These are phyloP conservation scores for Ramaria rubella DNA, from an alignment of 768 basidiomycete species.

Conservation along the genomic window DNA sequence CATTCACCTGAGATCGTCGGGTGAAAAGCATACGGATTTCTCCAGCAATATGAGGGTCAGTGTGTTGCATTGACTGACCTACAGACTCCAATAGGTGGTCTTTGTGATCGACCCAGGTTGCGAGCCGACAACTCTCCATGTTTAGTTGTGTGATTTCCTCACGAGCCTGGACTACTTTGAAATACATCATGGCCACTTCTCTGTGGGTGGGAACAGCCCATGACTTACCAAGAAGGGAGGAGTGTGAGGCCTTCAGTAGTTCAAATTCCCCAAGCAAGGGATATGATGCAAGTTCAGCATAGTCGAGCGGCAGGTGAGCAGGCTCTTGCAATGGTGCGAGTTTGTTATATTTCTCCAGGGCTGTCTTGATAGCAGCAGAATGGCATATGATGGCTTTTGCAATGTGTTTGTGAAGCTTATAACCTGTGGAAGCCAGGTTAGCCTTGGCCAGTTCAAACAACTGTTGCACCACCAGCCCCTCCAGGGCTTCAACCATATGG, in stretches of 20 bases:
- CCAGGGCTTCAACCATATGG: constrained; percentile 22
- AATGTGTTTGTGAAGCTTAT: neutral
- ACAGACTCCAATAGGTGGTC: neutral
- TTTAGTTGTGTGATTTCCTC: neutral
- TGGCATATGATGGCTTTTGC: neutral
- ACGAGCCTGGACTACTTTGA: neutral
- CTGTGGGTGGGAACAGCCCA: neutral
- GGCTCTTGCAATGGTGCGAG: constrained; percentile 17
- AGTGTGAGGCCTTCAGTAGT: constrained; percentile 17
- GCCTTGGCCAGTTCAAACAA: constrained; percentile 27
- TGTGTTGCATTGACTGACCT: neutral
- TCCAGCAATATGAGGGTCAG: neutral
- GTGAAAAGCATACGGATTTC: neutral
- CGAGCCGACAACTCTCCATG: neutral
- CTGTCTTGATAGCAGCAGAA: constrained; percentile 23
- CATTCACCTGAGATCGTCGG: neutral
- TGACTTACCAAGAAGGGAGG: neutral
- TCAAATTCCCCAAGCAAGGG: constrained; percentile 23
- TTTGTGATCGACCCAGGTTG: neutral
- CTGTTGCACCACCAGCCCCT: constrained; percentile 24
- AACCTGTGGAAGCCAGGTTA: constrained; percentile 19
- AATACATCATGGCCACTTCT: neutral
- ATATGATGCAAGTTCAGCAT: constrained; percentile 11
- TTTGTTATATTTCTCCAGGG: constrained; percentile 28
- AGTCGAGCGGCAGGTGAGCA: constrained; percentile 4